These are phyloP conservation scores for Apiotrichum laibachii DNA, from an alignment of 1,284 basidiomycete species.

Conservation along the genomic window DNA sequence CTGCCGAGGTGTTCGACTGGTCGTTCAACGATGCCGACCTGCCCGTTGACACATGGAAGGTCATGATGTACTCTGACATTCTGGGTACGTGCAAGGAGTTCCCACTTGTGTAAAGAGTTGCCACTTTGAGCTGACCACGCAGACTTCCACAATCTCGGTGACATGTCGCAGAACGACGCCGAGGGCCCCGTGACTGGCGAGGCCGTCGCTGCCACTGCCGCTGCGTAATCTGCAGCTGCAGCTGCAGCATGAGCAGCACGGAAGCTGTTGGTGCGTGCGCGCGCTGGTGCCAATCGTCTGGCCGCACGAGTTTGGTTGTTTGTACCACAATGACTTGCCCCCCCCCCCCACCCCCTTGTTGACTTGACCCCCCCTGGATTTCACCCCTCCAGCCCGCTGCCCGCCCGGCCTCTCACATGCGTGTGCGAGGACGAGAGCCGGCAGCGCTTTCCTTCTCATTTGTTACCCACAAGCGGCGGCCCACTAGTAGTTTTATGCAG, in stretches of 20 bases:
- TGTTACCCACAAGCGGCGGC: constrained; percentile 6
- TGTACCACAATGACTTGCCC: constrained; percentile 1
- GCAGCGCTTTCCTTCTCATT: neutral
- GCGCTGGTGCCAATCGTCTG: neutral
- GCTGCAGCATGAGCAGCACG: neutral
- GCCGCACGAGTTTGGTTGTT: constrained; percentile 5
- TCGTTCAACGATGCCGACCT: constrained; percentile 99
- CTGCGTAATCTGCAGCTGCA: constrained; percentile 15
- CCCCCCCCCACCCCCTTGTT: neutral
- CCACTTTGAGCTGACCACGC: constrained; percentile 3
- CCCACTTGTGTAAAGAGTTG: neutral
- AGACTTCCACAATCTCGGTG: constrained; percentile 57
- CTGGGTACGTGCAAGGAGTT: constrained; percentile 62
- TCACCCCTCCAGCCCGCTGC: neutral
- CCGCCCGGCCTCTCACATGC: neutral
- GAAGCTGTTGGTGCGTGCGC: neutral
- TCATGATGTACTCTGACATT: constrained; percentile 97
- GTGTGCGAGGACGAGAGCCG: too few relatives aligned
- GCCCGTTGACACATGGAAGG: constrained; percentile 98
- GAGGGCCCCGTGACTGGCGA: constrained; percentile 51
- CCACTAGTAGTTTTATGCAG: constrained; percentile 1
- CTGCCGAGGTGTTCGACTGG: constrained; percentile 96
- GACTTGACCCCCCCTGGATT: neutral
- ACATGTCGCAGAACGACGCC: constrained; percentile 47
- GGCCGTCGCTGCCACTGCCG: constrained; percentile 27